Conservation (phyloP, 805 yeast species). For the Spathaspora girioi region DNA sequence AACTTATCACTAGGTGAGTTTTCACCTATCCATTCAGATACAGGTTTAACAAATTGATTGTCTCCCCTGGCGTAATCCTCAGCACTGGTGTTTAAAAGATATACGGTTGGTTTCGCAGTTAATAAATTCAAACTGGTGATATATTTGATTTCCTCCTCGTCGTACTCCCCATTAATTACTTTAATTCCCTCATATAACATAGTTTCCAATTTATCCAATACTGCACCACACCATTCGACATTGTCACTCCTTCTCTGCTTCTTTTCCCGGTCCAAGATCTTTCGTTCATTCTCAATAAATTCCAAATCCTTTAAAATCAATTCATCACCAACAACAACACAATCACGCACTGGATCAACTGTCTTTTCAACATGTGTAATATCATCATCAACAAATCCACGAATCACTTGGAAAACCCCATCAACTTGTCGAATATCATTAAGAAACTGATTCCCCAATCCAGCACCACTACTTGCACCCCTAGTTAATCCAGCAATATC, state of each 20-base stretch:
- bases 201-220: slow-evolving; percentile 30
- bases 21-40: slow-evolving; percentile 62
- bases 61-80: slow-evolving; percentile 56
- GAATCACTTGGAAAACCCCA: slow-evolving; percentile 65
- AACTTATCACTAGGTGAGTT: slow-evolving; percentile 57
- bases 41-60: slow-evolving; percentile 49
- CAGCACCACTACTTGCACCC: slow-evolving; percentile 63
- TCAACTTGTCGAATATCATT: slow-evolving; percentile 69
- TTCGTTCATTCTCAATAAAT: slow-evolving; percentile 47
- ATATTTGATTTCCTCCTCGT: slow-evolving; percentile 56
- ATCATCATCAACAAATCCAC: slow-evolving; percentile 62
- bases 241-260: slow-evolving; percentile 28
- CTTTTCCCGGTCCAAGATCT: slow-evolving; percentile 22
- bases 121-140: slow-evolving; percentile 70
- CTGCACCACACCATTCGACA: slow-evolving; percentile 18
- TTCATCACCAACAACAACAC: slow-evolving; percentile 62
- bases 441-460: slow-evolving; percentile 71
- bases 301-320: slow-evolving; percentile 58
- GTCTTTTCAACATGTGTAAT: slow-evolving; percentile 59
- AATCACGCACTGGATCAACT: slow-evolving; percentile 63
- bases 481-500: slow-evolving; percentile 71
- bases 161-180: slow-evolving; percentile 49
- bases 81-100: slow-evolving; percentile 68
- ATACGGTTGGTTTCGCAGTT: slow-evolving; percentile 87
- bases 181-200: slow-evolving; percentile 49